Base-by-base conservation (phyloP, 495 filamentous ascomycete species). In the Cenococcum geophilum region DNA sequence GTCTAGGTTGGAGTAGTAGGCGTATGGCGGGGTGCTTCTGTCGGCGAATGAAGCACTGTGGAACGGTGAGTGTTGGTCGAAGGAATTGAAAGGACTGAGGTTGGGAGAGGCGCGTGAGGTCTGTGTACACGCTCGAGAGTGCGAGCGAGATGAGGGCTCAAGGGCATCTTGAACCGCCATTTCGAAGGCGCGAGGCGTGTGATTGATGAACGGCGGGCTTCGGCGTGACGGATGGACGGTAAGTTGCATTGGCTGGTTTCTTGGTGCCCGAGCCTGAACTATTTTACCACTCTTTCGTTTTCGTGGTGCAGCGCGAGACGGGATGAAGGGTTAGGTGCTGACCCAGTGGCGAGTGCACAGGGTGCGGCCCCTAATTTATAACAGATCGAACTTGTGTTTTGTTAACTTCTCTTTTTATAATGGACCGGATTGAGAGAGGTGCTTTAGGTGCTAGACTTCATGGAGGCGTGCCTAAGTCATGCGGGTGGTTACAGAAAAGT, bases 111-210 rank as follows among this genome's bases (percentile, higher is more conserved):
- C 21, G 25, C 10, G 49, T 32, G 21, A 32, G 25, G 23, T 23
- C 18, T 16, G 25, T 1, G 49, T 9, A 32, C 20, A 23, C 4
- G 49, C 49, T 11, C 25, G 18, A 16, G 40, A 45, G 18, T 4
- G 40, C 40, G 40, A 45, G 18, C 22, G 49, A 32, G 49, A 52
- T 23, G 23, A 27, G 40, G 40, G 22, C 32, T 23, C 23, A 16
- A 42, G 36, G 50, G 35, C 2, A 14, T 5, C 6, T 49, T 37
- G 10, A 37, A 14, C 5, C 5, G 56, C 49, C 42, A 61, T 58
- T 47, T 69, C 63, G 32, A 63, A 66, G 32, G 25, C 52, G 32
- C 64, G 64, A 20, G 67, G 67, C 2, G 67, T 70, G 34, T 69
- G 67, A 51, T 69, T 69, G 21, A 69, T 55, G 55, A 70, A 70